A percentile compares a stretch with the other conserved stretches of the same genome.
These are phyloP conservation scores for Apiospora hydei DNA, from an alignment of 2,329 filamentous ascomycete genomes.

Conservation along the genomic window DNA sequence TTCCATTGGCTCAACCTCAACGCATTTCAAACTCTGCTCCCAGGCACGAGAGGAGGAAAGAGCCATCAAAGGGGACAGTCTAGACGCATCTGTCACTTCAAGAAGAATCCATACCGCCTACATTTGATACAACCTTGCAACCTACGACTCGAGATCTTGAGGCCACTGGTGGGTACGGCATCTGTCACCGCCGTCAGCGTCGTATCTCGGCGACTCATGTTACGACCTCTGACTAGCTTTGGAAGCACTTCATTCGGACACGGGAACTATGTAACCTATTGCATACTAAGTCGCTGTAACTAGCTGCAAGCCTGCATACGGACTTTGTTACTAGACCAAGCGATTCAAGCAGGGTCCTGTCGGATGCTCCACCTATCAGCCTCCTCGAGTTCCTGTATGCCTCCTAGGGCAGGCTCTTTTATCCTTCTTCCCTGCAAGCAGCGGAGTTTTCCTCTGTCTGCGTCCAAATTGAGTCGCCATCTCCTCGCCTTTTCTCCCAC, in stretches of 20 bases:
- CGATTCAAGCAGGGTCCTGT: constrained; percentile 15
- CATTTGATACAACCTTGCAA: no score
- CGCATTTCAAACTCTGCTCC: background rate
- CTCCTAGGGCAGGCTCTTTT: background rate
- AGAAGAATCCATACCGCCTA: no score
- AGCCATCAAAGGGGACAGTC: background rate
- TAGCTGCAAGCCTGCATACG: constrained; percentile 9
- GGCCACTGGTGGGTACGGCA: background rate
- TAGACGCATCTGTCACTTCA: background rate
- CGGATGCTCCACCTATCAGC: constrained; percentile 8
- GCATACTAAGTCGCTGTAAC: background rate
- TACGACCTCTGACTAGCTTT: background rate
- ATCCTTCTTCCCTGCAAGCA: background rate
- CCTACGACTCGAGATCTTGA: background rate
- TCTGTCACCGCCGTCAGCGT: background rate
- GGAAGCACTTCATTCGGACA: background rate
- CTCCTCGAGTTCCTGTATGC: background rate
- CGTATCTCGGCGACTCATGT: constrained; percentile 11
- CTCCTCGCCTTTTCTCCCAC: background rate
- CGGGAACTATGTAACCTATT: constrained; percentile 3
- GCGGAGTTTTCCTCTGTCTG: background rate
- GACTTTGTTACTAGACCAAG: background rate
- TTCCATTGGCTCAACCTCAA: background rate
- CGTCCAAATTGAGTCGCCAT: background rate
- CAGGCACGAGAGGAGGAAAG: background rate